Conservation (phyloP, 441 rosid genomes). For the Pelargonium fulgidum region DNA sequence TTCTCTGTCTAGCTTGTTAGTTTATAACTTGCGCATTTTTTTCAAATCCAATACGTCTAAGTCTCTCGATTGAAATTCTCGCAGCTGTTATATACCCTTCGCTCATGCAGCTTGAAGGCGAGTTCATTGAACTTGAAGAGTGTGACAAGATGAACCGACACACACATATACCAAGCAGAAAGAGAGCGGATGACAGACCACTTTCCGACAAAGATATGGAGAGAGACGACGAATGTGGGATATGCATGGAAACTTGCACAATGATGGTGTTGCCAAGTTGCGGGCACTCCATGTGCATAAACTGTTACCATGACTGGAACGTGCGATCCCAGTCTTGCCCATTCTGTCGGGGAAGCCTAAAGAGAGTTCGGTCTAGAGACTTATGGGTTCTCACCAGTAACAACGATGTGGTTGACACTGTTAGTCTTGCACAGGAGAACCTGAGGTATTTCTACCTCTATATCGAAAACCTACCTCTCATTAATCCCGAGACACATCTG, state of each 20-base stretch:
- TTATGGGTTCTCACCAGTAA: conserved; percentile 46
- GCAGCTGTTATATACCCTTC: conserved; percentile 66
- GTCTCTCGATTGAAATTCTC: conserved; percentile 4
- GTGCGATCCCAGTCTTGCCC: conserved; percentile 58
- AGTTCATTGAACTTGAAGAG: conserved; percentile 30
- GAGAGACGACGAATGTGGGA: conserved; percentile 56
- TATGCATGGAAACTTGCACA: conserved; percentile 54
- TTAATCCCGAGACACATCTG: conserved; percentile 38
- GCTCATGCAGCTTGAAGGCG: conserved; percentile 47
- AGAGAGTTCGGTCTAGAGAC: conserved; percentile 45
- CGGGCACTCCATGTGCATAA: conserved; percentile 51
- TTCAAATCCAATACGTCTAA: not conserved
- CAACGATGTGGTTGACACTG: conserved; percentile 36
- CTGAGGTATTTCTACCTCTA: conserved; percentile 45
- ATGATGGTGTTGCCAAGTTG: conserved; percentile 53
- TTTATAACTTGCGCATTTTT: not conserved
- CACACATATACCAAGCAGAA: conserved; percentile 24
- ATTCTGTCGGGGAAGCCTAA: conserved; percentile 55
- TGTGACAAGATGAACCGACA: conserved; percentile 19
- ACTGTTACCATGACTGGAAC: conserved; percentile 60
- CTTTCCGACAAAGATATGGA: conserved; percentile 30
- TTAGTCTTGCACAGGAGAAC: conserved; percentile 48
- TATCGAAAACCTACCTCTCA: conserved; percentile 42
- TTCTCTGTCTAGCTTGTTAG: not conserved
- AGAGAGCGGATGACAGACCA: conserved; percentile 28